These are phyloP conservation scores for peach (Prunus persica) DNA, from an alignment of 306 rosid genomes.

Conservation along the genomic window Prunus_persica_NCBIv2 NC_034009.1:12381501-12382000, in stretches of 20 bases:
- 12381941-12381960: conserved; percentile 62
- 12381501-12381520: conserved; percentile 68
- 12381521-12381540: conserved; percentile 63
- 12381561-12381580: background rate
- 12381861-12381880: conserved; percentile 64
- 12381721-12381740: conserved; percentile 38
- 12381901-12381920: conserved; percentile 34
- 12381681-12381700: conserved; percentile 42
- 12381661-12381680: background rate
- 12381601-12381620: background rate
- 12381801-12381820: conserved; percentile 49
- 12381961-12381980: conserved; percentile 52
- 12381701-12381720: conserved; percentile 52
- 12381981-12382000: background rate
- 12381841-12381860: conserved; percentile 39
- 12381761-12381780: conserved; percentile 45
- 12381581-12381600: background rate
- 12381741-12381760: conserved; percentile 38
- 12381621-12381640: too few relatives aligned
- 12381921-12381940: conserved; percentile 51
- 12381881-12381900: conserved; percentile 49
- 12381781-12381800: conserved; percentile 47
- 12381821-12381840: conserved; percentile 48
- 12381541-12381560: conserved; percentile 60
- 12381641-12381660: background rate